Base-by-base conservation (phyloP, 2,329 filamentous ascomycete species). In the Colletotrichum incanum region DNA sequence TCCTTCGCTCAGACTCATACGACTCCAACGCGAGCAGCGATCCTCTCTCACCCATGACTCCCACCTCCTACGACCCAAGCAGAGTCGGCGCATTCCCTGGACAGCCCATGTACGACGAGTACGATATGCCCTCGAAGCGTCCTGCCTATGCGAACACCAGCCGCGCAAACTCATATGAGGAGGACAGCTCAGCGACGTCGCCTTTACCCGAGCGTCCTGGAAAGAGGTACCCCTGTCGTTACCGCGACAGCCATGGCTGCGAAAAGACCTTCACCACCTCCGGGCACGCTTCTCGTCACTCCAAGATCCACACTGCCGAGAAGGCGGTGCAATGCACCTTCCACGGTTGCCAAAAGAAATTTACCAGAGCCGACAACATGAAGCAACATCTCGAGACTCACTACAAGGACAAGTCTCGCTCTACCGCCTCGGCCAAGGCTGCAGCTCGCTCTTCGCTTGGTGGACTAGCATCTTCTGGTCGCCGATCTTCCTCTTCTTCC, bases 291-390 rank as follows among this genome's bases (percentile, higher is more conserved):
- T 94, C 93, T 54, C 91, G 93, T 50, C 93, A 96, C 80, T 93
- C 93, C 72, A 95, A 95, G 82, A 95, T 94, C 78, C 93, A 96
- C 84, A 94, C 92, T 1, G 92, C 92, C 60, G 93, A 94, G 82
- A 95, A 95, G 84, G 91, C 91, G 18, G 92, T 94, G 28, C 89
- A 87, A 47, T 92, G 90, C 82, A 87, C 91, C 41, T 93, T 88
- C 77, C 84, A 87, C 0, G 92, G 92, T 72, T 95, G 93, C 84
- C 89, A 90, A 81, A 94, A 94, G 84, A 93, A 93, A 78, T 95
- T 95, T 77, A 94, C 93, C 14, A 92, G 93, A 74, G 91, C 92
- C 76, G 93, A 95, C 86, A 95, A 95, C 85, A 95, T 95, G 93
- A 94, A 94, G 86, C 93, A 95, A 83, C 93, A 95, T 78, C 87